Evolutionary conservation across 1,139 yeast species (phyloP).

Genomic region (Lodderomyces theae): DNA sequence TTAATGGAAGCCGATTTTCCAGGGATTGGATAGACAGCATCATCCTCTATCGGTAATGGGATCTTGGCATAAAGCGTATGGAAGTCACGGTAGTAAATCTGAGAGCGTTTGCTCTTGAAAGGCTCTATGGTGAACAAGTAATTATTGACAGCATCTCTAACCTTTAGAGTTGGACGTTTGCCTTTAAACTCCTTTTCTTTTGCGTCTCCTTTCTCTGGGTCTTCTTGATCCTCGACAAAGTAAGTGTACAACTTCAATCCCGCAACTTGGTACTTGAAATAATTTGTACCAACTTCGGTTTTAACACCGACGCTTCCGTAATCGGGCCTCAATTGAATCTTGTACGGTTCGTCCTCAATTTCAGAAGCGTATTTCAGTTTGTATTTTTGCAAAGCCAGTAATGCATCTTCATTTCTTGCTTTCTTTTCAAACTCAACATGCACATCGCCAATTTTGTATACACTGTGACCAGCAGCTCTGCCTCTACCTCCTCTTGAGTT

Average conservation of each 20-base stretch:
- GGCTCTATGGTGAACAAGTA: constrained; percentile 12
- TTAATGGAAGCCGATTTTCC: constrained; percentile 9
- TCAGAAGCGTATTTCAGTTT: constrained; percentile 7
- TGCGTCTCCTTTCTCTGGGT: not conserved
- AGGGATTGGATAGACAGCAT: constrained; percentile 8
- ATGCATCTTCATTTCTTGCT: not conserved
- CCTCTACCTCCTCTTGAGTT: constrained; percentile 4
- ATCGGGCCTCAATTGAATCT: constrained; percentile 11
- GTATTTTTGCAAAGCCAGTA: constrained; percentile 6
- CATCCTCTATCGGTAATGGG: constrained; percentile 15
- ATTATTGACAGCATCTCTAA: constrained; percentile 11
- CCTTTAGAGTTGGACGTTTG: constrained; percentile 2
- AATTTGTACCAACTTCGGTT: constrained; percentile 13
- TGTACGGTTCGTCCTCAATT: constrained; percentile 7
- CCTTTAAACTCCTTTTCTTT: constrained; percentile 1
- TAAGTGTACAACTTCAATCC: constrained; percentile 13
- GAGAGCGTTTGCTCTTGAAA: constrained; percentile 12
- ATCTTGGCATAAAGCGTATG: constrained; percentile 11
- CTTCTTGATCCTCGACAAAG: constrained; percentile 11
- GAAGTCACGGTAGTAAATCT: constrained; percentile 12
- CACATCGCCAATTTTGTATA: not conserved
- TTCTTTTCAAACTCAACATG: not conserved
- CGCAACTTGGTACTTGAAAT: constrained; percentile 12
- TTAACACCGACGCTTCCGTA: constrained; percentile 12
- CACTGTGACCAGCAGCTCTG: not conserved